These are phyloP conservation scores for Dryadomyces quercivorus DNA, from an alignment of 2,329 filamentous ascomycete genomes.

Conservation along the genomic window DNA sequence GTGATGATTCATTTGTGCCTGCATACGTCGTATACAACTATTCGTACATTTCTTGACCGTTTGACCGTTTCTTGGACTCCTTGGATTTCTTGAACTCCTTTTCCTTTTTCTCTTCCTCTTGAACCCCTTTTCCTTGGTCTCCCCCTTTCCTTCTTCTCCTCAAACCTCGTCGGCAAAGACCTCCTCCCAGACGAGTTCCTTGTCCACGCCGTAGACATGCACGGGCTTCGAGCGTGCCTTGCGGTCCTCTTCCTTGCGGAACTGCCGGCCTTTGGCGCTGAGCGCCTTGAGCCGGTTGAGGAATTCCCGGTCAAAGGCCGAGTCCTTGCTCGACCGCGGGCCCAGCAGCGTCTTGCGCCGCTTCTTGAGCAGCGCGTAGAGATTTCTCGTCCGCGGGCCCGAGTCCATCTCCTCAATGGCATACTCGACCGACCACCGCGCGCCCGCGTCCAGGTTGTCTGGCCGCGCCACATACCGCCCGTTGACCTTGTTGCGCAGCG, in stretches of 20 bases:
- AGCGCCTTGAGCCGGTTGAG: constrained; percentile 8
- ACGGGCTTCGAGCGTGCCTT: constrained; percentile 34
- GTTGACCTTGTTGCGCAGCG: constrained; percentile 57
- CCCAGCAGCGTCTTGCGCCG: constrained; percentile 7
- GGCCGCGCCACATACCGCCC: constrained; percentile 52
- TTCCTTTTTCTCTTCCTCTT: neutral
- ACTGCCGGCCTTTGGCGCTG: constrained; percentile 10
- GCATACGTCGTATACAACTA: neutral
- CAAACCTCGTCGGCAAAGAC: constrained; percentile 18
- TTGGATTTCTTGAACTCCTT: neutral
- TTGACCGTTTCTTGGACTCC: too few species aligned
- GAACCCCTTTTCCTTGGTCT: too few species aligned
- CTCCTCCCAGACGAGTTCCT: constrained; percentile 20
- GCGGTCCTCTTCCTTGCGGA: constrained; percentile 24
- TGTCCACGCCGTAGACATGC: constrained; percentile 32
- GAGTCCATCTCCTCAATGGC: constrained; percentile 38
- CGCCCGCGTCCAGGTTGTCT: constrained; percentile 22
- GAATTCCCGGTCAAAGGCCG: constrained; percentile 10
- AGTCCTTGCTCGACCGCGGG: neutral
- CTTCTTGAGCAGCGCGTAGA: constrained; percentile 9
- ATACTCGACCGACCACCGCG: constrained; percentile 69
- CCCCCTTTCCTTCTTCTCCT: neutral
- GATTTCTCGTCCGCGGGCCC: constrained; percentile 1
- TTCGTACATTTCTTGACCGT: neutral
- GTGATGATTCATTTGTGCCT: neutral